These are phyloP conservation scores for Solanum piurae DNA, from an alignment of 257 asterid genomes.

Conservation along the genomic window DNA sequence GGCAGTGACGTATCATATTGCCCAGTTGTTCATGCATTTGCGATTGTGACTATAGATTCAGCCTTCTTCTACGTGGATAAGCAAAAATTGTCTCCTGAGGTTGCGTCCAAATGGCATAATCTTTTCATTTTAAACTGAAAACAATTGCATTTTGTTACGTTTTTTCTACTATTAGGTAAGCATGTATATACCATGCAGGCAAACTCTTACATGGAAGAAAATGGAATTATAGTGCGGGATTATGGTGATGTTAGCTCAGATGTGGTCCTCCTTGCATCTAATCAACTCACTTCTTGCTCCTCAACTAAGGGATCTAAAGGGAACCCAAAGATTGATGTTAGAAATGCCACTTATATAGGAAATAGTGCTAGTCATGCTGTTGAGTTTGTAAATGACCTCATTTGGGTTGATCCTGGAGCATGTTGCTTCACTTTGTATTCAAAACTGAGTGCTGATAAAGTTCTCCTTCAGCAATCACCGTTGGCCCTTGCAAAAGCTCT, in stretches of 20 bases:
- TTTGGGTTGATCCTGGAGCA: slow-evolving; percentile 80
- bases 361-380: slow-evolving; percentile 1
- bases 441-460: slow-evolving; percentile 49
- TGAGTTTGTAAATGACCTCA: slow-evolving; percentile 21
- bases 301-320: slow-evolving; percentile 6
- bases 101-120: slow-evolving; percentile 11
- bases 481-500: slow-evolving; percentile 86
- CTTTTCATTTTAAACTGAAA: neutral
- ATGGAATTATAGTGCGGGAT: slow-evolving; percentile 57
- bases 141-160: neutral
- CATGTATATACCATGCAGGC: slow-evolving; percentile 29
- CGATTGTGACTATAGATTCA: slow-evolving; percentile 60
- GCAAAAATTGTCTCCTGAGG: slow-evolving; percentile 74
- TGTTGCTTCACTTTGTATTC: slow-evolving; percentile 79
- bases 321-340: neutral
- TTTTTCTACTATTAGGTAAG: slow-evolving; percentile 3
- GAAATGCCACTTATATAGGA: neutral
- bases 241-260: slow-evolving; percentile 64
- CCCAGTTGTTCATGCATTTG: slow-evolving; percentile 94
- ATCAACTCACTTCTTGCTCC: slow-evolving; percentile 40
- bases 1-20: slow-evolving; percentile 79
- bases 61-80: slow-evolving; percentile 88
- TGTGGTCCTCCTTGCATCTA: slow-evolving; percentile 58
- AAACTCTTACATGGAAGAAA: slow-evolving; percentile 48
- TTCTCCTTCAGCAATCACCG: slow-evolving; percentile 67